Base-by-base conservation (phyloP, 306 rosid genomes). In the Corylus americana region DNA sequence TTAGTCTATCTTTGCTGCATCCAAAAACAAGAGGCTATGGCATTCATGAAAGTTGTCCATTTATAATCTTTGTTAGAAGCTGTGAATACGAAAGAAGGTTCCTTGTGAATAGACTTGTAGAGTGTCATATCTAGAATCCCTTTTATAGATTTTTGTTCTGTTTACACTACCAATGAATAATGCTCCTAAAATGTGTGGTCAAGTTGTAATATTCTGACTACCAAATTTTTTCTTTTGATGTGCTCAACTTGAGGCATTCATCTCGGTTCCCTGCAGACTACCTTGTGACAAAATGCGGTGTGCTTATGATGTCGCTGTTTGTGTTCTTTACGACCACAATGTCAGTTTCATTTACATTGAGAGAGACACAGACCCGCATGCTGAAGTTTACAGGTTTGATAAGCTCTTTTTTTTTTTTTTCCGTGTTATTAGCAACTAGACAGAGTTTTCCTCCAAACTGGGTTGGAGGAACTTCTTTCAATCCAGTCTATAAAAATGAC, bases 341-440 rank as follows among this genome's bases (percentile, higher is more conserved):
- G 99, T 96, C 99, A 0, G 99, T 96, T 68, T 96, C 99, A 55
- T 96, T 96, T 79, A 96, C 99, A 55, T 88, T 96, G 85, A 91
- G 99, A 82, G 99, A 96, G 90, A 96, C 99, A 71, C 99, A 96
- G 86, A 93, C 97, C 64, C 96, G 99, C 59, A 96, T 96, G 99
- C 95, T 96, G 92, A 96, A 93, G 86, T 96, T 96, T 83, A 96
- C 99, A 55, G 98, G 99, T 95, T 73, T 87, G 57, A 47, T 72
- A 53, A 75, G 77, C 75, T 73, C 70, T 50, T n/a, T n/a, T 0
- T 22, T 22, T 64, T 75, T 35, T 4, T 55, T 3, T 22, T 14
- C 22, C 42, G 18, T 58, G 20, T 39, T 39, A 39, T 39, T 39
- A 39, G 5, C 44, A 37, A 22, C 25, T 22, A 0, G 25, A 22